phyloP scores from a whole-genome alignment of 768 basidiomycete genomes.

The Cantharellus cinnabarinus region DNA sequence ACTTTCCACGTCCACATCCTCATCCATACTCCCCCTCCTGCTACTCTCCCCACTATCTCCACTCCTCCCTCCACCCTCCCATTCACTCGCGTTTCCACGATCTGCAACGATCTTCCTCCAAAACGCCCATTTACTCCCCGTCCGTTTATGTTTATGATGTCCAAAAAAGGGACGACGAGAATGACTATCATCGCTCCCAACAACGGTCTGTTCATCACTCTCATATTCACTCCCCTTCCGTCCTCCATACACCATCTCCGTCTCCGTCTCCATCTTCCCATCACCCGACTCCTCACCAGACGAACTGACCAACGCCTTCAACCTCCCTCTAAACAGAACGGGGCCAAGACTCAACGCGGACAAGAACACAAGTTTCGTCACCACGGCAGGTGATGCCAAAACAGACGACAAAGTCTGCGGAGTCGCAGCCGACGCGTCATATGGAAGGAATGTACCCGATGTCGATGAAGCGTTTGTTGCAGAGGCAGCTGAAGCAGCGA shows the following conservation, averaged over 20 bases:
- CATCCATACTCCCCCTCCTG: too few relatives aligned
- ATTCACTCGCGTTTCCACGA: too few relatives aligned
- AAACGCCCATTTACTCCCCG: too few relatives aligned
- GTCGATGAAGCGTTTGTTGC: not conserved
- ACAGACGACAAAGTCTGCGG: constrained; percentile 68
- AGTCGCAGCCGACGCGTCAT: constrained; percentile 19
- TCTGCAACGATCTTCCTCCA: too few relatives aligned
- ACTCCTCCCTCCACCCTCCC: too few relatives aligned
- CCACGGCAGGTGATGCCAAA: constrained; percentile 63
- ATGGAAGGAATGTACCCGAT: too few relatives aligned
- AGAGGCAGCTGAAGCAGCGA: not conserved
- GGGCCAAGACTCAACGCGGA: constrained; percentile 75
- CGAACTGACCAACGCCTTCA: constrained; percentile 15
- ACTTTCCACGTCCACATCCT: too few relatives aligned
- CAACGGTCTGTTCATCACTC: not conserved
- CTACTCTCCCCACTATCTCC: too few relatives aligned
- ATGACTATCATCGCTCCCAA: too few relatives aligned
- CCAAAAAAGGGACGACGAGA: too few relatives aligned
- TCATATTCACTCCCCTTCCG: not conserved
- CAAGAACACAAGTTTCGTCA: constrained; percentile 64
- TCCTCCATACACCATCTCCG: not conserved
- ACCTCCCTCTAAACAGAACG: constrained; percentile 50
- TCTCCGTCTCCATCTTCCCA: not conserved
- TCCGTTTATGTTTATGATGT: too few relatives aligned
- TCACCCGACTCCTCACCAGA: not conserved